These are phyloP conservation scores for Ustilago vetiveriae DNA, from an alignment of 1,284 basidiomycete species.

Conservation along the genomic window DNA sequence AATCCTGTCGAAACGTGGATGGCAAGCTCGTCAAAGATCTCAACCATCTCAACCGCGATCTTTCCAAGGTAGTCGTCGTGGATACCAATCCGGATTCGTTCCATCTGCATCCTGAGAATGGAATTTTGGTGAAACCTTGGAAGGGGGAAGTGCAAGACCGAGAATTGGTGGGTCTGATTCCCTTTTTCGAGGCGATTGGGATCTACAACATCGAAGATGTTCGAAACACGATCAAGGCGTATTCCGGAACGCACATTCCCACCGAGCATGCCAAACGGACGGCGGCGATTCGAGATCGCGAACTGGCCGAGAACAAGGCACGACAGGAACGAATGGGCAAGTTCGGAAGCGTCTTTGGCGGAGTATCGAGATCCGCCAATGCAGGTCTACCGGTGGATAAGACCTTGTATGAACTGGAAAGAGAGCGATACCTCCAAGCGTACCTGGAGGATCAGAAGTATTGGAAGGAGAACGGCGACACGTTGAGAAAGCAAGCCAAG, in stretches of 20 bases:
- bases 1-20: constrained; percentile 68
- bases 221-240: constrained; percentile 83
- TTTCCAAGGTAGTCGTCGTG: constrained; percentile 86
- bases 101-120: constrained; percentile 86
- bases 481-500: constrained; percentile 80
- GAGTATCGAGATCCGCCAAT: constrained; percentile 34
- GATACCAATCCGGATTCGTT: constrained; percentile 85
- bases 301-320: constrained; percentile 71
- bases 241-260: constrained; percentile 86
- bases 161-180: constrained; percentile 88
- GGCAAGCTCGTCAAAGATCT: constrained; percentile 76
- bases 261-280: constrained; percentile 88
- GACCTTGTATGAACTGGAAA: constrained; percentile 90
- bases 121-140: constrained; percentile 87
- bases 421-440: constrained; percentile 82
- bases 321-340: constrained; percentile 26
- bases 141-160: constrained; percentile 78
- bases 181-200: constrained; percentile 85
- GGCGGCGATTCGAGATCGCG: constrained; percentile 74
- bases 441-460: constrained; percentile 90
- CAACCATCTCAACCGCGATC: constrained; percentile 89
- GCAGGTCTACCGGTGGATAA: constrained; percentile 28
- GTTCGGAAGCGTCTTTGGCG: constrained; percentile 72
- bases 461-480: constrained; percentile 80
- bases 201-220: constrained; percentile 74